Base-by-base conservation (phyloP, 306 rosid species). In the Malus domestica region DNA sequence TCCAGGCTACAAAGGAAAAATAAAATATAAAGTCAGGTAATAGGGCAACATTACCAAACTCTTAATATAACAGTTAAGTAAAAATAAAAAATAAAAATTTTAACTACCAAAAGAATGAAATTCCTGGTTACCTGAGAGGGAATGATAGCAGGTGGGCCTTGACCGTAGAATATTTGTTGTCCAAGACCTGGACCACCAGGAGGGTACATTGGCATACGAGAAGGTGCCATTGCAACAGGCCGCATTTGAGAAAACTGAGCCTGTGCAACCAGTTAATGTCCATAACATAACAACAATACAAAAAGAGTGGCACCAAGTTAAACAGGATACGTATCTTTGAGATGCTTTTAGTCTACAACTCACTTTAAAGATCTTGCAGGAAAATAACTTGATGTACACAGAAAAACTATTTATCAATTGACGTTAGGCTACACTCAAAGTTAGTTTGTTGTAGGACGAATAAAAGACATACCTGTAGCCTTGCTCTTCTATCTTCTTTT, bases 181-280 rank as follows among this genome's bases (percentile, higher is more conserved):
- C 97, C 98, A 52, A 96, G 77, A 67, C 98, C 99, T 22, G 99
- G 99, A 85, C 89, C 97, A 78, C 99, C 96, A 44, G 97, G 93
- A 44, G 99, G 98, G 71, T 92, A 96, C 90, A 96, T 89, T 25
- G 97, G 98, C 89, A 96, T 86, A 30, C 99, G 99, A 54, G 98
- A 96, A 61, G 89, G 94, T 70, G 96, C 82, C 82, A 96, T 92
- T 59, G 97, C 74, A 77, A 90, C 90, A 32, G 99, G 99, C 15
- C 91, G 87, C 96, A 96, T 90, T 80, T 92, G 99, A 59, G 97
- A 88, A 88, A 96, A 96, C 60, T 96, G 99, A 72, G 98, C 99
- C 99, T 95, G 86, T 51, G 62, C 27, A 46, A 67, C 74, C 46
- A 72, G 72, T 30, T 74, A 25, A 25, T 55, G 40, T 38, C 45